Conservation (phyloP, 1,284 basidiomycete genomes). For the Heterobasidion annosum region DNA sequence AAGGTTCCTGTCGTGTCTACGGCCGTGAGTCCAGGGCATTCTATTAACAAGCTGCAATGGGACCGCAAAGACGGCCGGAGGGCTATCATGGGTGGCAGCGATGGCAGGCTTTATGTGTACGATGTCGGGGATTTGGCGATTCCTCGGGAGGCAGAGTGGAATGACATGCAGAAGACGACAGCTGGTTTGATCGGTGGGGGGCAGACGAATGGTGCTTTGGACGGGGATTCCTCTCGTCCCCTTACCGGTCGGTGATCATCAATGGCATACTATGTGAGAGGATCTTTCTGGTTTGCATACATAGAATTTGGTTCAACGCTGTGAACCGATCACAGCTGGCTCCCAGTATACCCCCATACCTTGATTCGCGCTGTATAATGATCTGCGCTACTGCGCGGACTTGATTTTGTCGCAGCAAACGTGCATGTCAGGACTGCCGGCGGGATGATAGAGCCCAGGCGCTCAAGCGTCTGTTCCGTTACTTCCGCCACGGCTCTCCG, state of each 20-base stretch:
- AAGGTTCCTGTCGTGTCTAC: constrained; percentile 80
- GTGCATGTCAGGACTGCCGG: too few relatives aligned
- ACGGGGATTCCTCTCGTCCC: constrained; percentile 31
- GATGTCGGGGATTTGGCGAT: constrained; percentile 87
- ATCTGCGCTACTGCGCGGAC: too few relatives aligned
- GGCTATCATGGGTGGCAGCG: constrained; percentile 83
- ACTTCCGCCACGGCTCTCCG: too few relatives aligned
- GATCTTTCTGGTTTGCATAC: neutral
- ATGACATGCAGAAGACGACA: constrained; percentile 78
- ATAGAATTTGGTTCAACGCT: neutral
- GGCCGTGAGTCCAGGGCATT: constrained; percentile 60
- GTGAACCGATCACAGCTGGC: neutral
- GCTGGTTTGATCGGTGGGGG: constrained; percentile 50
- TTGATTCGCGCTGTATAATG: too few relatives aligned
- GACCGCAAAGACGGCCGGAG: constrained; percentile 81
- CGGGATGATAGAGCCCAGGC: too few relatives aligned
- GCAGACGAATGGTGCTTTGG: constrained; percentile 42
- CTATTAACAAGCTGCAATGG: constrained; percentile 95
- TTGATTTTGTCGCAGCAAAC: too few relatives aligned
- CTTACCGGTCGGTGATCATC: constrained; percentile 33
- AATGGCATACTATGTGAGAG: neutral
- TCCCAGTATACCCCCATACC: too few relatives aligned
- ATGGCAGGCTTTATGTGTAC: constrained; percentile 90
- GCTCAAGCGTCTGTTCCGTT: too few relatives aligned
- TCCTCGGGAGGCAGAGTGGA: constrained; percentile 83